Conservation (phyloP, 2,329 filamentous ascomycete species). For the Fusarium euwallaceae region DNA sequence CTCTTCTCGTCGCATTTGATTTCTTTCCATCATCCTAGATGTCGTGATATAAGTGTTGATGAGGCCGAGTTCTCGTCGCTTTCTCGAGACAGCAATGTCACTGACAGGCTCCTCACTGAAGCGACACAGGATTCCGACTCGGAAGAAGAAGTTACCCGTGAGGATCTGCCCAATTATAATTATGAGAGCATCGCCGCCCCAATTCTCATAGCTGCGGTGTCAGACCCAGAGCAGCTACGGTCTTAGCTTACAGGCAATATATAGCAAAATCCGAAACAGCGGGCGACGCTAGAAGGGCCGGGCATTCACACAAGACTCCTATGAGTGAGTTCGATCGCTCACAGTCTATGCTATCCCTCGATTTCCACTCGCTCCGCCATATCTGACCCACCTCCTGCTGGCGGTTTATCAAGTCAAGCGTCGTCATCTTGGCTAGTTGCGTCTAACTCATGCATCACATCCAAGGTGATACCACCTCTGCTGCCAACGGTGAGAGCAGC, state of each 20-base stretch:
- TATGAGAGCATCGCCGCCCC: not conserved
- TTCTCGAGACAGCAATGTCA: not conserved
- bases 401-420: not conserved
- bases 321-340: not conserved
- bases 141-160: not conserved
- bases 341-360: too few species aligned
- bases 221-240: not conserved
- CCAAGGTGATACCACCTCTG: not conserved
- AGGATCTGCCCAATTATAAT: not conserved
- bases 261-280: not conserved
- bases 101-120: not conserved
- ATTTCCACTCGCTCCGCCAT: fast-evolving
- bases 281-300: not conserved
- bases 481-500: not conserved
- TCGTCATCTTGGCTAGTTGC: not conserved
- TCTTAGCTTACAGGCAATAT: not conserved
- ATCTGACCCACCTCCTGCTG: not conserved
- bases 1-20: not conserved
- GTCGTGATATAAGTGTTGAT: not conserved
- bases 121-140: not conserved
- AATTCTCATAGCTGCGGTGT: not conserved
- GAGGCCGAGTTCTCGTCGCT: not conserved
- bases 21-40: not conserved
- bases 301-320: not conserved
- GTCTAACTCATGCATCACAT: not conserved